Percentiles rank a stretch among this genome's conserved stretches.
Evolutionary conservation across 495 filamentous ascomycete genomes (phyloP).

Genomic region (Amorphotheca resinae): DNA sequence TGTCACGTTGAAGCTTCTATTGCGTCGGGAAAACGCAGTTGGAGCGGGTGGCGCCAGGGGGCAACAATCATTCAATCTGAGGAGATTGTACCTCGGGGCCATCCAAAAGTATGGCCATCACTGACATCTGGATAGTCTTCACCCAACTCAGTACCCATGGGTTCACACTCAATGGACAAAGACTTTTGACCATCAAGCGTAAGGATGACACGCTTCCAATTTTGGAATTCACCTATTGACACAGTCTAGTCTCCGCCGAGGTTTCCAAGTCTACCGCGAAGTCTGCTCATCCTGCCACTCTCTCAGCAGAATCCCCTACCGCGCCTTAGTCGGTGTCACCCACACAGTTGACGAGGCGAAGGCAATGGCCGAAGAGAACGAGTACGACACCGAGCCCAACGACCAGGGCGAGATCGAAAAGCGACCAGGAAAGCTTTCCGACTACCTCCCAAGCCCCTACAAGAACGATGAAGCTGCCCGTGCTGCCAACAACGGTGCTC

Average conservation of each 20-base stretch:
- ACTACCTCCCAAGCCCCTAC: constrained; percentile 92
- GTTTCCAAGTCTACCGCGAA: constrained; percentile 99
- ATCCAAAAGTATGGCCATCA: constrained; percentile 9
- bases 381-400: constrained; percentile 98
- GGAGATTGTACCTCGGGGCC: background rate
- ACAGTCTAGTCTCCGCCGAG: constrained; percentile 72
- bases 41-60: background rate
- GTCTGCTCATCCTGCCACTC: constrained; percentile 98
- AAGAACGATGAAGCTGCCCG: constrained; percentile 97
- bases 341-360: constrained; percentile 98
- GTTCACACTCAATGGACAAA: constrained; percentile 79
- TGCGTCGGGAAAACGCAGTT: background rate
- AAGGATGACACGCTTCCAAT: no score
- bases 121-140: constrained; percentile 48
- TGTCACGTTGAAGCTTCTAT: constrained; percentile 5
- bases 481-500: constrained; percentile 94
- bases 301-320: constrained; percentile 85
- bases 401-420: constrained; percentile 96
- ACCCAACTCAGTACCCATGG: constrained; percentile 89
- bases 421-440: constrained; percentile 93
- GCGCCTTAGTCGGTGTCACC: constrained; percentile 76
- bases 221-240: constrained; percentile 21
- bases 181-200: constrained; percentile 96
- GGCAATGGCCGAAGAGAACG: constrained; percentile 89
- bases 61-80: background rate